Percentiles rank a stretch among this genome's conserved stretches.
Evolutionary conservation across 2,329 filamentous ascomycete genomes (phyloP).

Genomic region (Rhexocercosporidium sp.): DNA sequence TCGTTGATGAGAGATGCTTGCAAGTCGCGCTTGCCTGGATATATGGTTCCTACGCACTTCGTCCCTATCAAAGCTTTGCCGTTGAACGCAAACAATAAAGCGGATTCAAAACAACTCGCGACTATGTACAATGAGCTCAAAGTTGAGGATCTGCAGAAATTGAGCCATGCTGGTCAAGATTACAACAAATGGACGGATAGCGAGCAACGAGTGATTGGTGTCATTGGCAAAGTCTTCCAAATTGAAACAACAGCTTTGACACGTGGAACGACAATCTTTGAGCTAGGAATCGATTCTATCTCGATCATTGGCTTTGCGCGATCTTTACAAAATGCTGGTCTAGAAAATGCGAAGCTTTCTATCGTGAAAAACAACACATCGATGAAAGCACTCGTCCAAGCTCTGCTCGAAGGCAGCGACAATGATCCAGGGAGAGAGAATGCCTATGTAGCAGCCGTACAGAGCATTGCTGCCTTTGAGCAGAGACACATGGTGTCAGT

Average conservation of each 20-base stretch:
- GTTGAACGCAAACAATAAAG: conserved; percentile 88
- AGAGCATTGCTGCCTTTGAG: conserved; percentile 48
- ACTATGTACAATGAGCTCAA: conserved; percentile 67
- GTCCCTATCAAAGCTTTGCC: conserved; percentile 75
- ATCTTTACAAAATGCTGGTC: conserved; percentile 66
- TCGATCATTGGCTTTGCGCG: conserved; percentile 75
- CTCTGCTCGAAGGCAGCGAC: conserved; percentile 30
- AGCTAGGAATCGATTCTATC: conserved; percentile 87
- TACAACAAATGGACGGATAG: conserved; percentile 43
- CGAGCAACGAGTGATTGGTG: conserved; percentile 55
- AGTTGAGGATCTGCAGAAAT: conserved; percentile 61
- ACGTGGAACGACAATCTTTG: conserved; percentile 75
- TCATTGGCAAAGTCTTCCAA: conserved; percentile 51
- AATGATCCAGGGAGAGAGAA: conserved; percentile 25
- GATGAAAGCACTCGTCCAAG: conserved; percentile 51
- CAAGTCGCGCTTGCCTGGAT: conserved; percentile 71
- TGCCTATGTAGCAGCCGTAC: conserved; percentile 43
- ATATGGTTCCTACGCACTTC: conserved; percentile 92
- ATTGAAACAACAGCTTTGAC: conserved; percentile 47
- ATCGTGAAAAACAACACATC: conserved; percentile 68
- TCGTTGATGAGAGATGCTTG: conserved; percentile 65
- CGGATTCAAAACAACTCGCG: conserved; percentile 73
- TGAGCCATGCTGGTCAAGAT: conserved; percentile 48
- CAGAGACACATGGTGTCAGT: conserved; percentile 38
- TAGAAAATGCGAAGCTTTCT: conserved; percentile 65